Evolutionary conservation across 2,329 filamentous ascomycete species (phyloP).

Genomic region (Colletotrichum cuscutae): DNA sequence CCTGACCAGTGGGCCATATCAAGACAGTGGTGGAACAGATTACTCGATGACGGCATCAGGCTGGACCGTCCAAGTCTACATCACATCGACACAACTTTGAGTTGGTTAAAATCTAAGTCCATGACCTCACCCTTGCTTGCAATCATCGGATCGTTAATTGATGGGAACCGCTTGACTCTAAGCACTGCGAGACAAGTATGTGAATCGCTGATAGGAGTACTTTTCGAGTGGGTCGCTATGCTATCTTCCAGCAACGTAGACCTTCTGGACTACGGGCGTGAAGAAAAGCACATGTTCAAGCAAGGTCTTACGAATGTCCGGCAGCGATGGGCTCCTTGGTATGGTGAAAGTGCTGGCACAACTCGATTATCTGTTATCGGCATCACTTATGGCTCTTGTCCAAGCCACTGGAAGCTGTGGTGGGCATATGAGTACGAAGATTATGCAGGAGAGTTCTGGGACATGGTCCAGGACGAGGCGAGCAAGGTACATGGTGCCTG

Average conservation of each 20-base stretch:
- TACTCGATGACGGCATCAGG: neutral
- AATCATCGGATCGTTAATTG: neutral
- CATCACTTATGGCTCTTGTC: neutral
- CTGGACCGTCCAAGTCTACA: neutral
- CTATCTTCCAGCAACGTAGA: constrained; percentile 28
- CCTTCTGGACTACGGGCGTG: constrained; percentile 38
- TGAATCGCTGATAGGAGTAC: too few species aligned
- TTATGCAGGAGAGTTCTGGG: constrained; percentile 20
- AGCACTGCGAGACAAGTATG: neutral
- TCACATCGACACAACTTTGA: neutral
- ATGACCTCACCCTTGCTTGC: neutral
- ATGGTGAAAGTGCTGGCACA: too few species aligned
- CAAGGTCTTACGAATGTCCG: rapidly evolving
- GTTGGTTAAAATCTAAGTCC: rapidly evolving
- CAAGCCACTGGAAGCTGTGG: constrained; percentile 18
- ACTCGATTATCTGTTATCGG: neutral
- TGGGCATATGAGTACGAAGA: neutral
- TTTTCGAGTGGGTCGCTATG: neutral
- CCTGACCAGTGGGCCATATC: neutral
- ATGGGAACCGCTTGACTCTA: rapidly evolving
- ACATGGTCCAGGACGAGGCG: neutral
- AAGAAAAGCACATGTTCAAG: constrained; percentile 13
- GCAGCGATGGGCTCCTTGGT: neutral
- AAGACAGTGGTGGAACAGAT: neutral
- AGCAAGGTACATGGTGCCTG: constrained; percentile 9